Conservation (phyloP, 2,329 filamentous ascomycete genomes). For the Monilinia laxa region DNA sequence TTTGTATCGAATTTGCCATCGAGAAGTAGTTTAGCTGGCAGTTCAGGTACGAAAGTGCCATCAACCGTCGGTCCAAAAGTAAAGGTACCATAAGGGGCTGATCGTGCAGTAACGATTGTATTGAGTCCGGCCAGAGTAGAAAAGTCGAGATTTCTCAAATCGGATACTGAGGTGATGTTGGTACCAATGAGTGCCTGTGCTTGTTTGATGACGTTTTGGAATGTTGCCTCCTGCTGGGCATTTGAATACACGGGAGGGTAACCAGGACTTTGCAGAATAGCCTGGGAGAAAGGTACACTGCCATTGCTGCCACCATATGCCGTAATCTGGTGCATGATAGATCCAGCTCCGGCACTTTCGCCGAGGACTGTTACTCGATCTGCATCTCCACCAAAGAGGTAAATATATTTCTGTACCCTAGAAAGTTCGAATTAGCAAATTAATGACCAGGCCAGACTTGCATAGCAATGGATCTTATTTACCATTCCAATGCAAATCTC, state of each 20-base stretch:
- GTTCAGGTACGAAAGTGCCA: conserved; percentile 48
- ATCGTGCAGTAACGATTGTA: conserved; percentile 24
- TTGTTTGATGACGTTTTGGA: conserved; percentile 26
- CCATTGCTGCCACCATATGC: conserved; percentile 46
- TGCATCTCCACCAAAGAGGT: conserved; percentile 55
- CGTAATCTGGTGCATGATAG: conserved; percentile 56
- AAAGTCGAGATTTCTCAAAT: conserved; percentile 21
- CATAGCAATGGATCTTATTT: not conserved
- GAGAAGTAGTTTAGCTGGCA: conserved; percentile 47
- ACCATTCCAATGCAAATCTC: conserved; percentile 54
- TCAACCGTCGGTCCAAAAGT: conserved; percentile 49
- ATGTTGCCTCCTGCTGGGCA: conserved; percentile 22
- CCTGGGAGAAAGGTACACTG: conserved; percentile 46
- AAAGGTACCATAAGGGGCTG: conserved; percentile 44
- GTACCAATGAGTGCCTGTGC: conserved; percentile 23
- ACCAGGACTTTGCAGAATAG: conserved; percentile 39
- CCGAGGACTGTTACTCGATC: conserved; percentile 52
- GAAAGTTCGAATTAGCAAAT: not conserved
- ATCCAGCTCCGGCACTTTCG: conserved; percentile 52
- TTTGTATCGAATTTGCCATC: conserved; percentile 47
- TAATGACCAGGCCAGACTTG: not conserved
- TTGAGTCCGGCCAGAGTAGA: conserved; percentile 28
- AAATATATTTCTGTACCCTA: conserved; percentile 52
- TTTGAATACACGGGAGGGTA: conserved; percentile 24
- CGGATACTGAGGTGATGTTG: conserved; percentile 22